phyloP scores from a whole-genome alignment of 768 basidiomycete species.

The Lanmaoa rubissima region DNA sequence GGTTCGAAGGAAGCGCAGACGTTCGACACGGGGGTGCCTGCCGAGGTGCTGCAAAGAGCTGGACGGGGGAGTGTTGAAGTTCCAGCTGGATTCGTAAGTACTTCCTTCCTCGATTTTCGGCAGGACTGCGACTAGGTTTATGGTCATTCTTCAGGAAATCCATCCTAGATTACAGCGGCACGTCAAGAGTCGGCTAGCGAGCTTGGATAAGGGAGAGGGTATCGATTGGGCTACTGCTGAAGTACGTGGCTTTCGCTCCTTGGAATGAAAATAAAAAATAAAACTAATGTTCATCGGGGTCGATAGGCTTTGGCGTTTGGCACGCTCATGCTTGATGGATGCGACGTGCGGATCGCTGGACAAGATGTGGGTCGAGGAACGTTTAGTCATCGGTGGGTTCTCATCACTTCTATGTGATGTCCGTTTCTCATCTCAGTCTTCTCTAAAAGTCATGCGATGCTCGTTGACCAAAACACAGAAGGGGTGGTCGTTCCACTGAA shows the following conservation, averaged over 20 bases:
- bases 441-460: conserved; percentile 72
- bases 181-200: conserved; percentile 71
- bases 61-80: conserved; percentile 67
- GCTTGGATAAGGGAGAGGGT: conserved; percentile 64
- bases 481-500: conserved; percentile 81
- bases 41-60: conserved; percentile 49
- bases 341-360: conserved; percentile 85
- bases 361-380: conserved; percentile 93
- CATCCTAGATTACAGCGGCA: conserved; percentile 79
- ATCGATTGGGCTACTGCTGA: conserved; percentile 92
- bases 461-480: conserved; percentile 86
- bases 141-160: conserved; percentile 51
- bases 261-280: not conserved
- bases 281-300: not conserved
- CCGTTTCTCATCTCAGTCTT: not conserved
- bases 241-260: conserved; percentile 36
- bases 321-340: conserved; percentile 77
- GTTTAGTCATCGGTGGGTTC: conserved; percentile 68
- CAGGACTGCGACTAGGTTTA: not conserved
- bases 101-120: not conserved
- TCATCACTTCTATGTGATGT: not conserved
- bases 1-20: conserved; percentile 49
- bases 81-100: conserved; percentile 62
- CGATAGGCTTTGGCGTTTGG: conserved; percentile 83
- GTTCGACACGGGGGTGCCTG: conserved; percentile 68